These are phyloP conservation scores for Fonsecaea pugnacius DNA, from an alignment of 2,329 filamentous ascomycete species.

Conservation along the genomic window DNA sequence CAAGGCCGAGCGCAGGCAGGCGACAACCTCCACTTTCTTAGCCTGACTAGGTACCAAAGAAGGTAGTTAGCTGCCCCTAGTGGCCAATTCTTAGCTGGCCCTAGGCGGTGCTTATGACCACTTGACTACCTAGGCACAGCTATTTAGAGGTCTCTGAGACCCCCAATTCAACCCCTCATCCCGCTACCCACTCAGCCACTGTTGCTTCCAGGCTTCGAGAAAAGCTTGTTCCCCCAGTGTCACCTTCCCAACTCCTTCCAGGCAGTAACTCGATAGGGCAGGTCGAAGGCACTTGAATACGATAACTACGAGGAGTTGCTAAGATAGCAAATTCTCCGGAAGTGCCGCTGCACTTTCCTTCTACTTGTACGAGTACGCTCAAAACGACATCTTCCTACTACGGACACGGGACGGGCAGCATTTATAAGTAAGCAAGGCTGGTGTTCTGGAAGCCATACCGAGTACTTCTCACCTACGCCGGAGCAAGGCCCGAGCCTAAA, in stretches of 20 bases:
- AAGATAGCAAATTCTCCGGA: neutral
- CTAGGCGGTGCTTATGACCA: neutral
- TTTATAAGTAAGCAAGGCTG: neutral
- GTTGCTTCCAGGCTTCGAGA: conserved; percentile 12
- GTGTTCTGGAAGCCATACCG: neutral
- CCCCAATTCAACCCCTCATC: neutral
- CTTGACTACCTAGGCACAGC: neutral
- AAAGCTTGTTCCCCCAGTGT: conserved; percentile 15
- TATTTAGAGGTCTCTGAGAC: too few relatives aligned
- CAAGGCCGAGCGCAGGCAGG: neutral
- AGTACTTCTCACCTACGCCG: neutral
- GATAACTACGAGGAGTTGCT: too few relatives aligned
- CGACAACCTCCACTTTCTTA: neutral
- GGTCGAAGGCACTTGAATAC: conserved; percentile 1
- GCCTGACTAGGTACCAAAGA: neutral
- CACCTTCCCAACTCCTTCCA: neutral
- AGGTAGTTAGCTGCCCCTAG: neutral
- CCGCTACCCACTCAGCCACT: neutral
- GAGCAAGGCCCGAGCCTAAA: neutral
- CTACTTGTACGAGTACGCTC: neutral
- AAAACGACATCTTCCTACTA: neutral
- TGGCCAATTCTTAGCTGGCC: neutral
- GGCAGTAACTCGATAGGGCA: neutral
- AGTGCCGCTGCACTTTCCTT: neutral
- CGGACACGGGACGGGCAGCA: neutral